phyloP scores from a whole-genome alignment of 371 early-diverging fungal species.

The Circinella minor region DNA sequence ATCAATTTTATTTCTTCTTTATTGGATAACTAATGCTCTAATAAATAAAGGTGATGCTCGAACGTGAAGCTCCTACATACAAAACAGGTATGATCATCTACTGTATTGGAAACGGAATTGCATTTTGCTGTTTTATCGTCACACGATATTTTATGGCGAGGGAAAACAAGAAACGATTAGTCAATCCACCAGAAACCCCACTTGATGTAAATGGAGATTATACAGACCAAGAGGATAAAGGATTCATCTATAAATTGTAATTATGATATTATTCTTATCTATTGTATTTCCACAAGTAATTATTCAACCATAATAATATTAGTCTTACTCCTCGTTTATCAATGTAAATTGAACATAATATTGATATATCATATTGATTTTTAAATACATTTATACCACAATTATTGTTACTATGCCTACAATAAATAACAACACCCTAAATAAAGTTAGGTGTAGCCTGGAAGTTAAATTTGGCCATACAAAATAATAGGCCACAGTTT shows the following conservation, averaged over 20 bases:
- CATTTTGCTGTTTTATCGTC: slow-evolving; percentile 28
- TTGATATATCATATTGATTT: too few relatives aligned
- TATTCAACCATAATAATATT: too few relatives aligned
- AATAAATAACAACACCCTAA: too few relatives aligned
- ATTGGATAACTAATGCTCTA: not conserved
- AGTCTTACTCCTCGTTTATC: too few relatives aligned
- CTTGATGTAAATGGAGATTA: slow-evolving; percentile 34
- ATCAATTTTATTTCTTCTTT: not conserved
- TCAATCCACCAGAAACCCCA: slow-evolving; percentile 13
- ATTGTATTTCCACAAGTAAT: not conserved
- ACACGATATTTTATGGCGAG: slow-evolving; percentile 26
- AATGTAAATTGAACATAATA: too few relatives aligned
- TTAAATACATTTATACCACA: too few relatives aligned
- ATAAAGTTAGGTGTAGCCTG: too few relatives aligned
- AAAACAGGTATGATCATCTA: slow-evolving; percentile 31
- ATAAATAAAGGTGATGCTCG: slow-evolving; percentile 22
- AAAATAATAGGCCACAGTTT: too few relatives aligned
- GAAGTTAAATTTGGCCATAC: too few relatives aligned
- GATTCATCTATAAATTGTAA: slow-evolving; percentile 42
- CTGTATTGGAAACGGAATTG: slow-evolving; percentile 30
- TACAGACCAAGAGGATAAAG: slow-evolving; percentile 41
- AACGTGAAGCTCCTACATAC: slow-evolving; percentile 21
- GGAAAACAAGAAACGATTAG: slow-evolving; percentile 24
- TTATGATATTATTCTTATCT: not conserved
- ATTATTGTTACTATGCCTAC: too few relatives aligned